Evolutionary conservation across 2,329 filamentous ascomycete genomes (phyloP).

Genomic region (Rhinocladiella mackenziei): DNA sequence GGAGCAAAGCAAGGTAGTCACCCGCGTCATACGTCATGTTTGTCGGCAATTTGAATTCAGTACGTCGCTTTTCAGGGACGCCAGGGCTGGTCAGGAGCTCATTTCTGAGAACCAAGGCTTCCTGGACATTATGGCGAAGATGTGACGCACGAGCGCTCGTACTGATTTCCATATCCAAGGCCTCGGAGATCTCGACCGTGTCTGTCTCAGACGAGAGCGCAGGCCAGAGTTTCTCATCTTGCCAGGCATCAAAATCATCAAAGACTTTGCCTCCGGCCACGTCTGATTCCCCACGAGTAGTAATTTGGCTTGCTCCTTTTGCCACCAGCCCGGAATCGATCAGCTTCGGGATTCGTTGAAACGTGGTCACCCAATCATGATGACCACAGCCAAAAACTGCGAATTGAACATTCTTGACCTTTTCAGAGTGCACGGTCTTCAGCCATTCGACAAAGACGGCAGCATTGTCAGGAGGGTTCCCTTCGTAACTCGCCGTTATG

Average conservation of each 20-base stretch:
- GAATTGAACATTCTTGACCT: constrained; percentile 57
- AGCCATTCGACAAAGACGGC: constrained; percentile 66
- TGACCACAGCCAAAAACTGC: constrained; percentile 68
- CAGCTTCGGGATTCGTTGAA: constrained; percentile 62
- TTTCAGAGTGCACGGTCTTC: constrained; percentile 48
- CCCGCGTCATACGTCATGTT: constrained; percentile 65
- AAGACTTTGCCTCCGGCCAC: constrained; percentile 63
- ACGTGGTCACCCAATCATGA: constrained; percentile 54
- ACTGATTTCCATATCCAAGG: constrained; percentile 52
- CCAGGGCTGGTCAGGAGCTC: constrained; percentile 50
- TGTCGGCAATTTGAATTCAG: constrained; percentile 64
- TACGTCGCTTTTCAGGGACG: constrained; percentile 58
- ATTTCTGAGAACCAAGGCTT: constrained; percentile 56
- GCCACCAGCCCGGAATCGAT: constrained; percentile 54
- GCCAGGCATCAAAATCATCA: constrained; percentile 64
- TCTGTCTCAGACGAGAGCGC: constrained; percentile 41
- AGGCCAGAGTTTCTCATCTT: constrained; percentile 54
- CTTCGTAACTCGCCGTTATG: constrained; percentile 69
- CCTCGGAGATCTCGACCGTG: constrained; percentile 28
- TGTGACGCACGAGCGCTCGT: constrained; percentile 52
- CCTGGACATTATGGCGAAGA: constrained; percentile 60
- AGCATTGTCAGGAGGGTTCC: constrained; percentile 69
- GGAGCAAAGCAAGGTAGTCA: constrained; percentile 72
- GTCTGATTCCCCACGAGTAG: constrained; percentile 49
- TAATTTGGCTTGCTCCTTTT: constrained; percentile 49